A percentile compares a stretch with the other conserved stretches of the same genome.
Conservation (phyloP, 2,329 filamentous ascomycete genomes). For the Penicillium sp. region DNA sequence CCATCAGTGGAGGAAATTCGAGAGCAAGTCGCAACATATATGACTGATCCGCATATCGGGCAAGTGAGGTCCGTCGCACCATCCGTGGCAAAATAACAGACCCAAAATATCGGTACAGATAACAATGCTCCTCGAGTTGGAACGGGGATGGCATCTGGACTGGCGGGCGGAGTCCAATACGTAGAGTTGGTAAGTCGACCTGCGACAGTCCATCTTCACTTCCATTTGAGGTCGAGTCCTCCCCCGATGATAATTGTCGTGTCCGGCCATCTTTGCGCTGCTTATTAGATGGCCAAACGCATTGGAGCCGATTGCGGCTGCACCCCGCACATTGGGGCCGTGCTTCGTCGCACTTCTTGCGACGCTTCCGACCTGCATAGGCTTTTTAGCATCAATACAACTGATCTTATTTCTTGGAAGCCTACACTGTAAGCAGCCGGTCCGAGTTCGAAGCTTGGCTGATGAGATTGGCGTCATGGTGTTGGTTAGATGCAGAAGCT, state of each 20-base stretch:
- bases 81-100: conserved; percentile 8
- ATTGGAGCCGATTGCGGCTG: conserved; percentile 10
- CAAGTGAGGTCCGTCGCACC: conserved; percentile 12
- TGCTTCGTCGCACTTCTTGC: conserved; percentile 21
- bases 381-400: background rate
- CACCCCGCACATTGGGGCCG: conserved; percentile 14
- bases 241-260: background rate
- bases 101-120: conserved; percentile 15
- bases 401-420: background rate
- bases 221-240: background rate
- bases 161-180: background rate
- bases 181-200: background rate
- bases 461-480: background rate
- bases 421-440: conserved; percentile 16
- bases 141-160: conserved; percentile 16
- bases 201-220: background rate
- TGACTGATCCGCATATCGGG: conserved; percentile 8
- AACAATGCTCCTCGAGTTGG: conserved; percentile 8
- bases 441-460: conserved; percentile 13
- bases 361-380: conserved; percentile 6
- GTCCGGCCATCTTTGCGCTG: background rate
- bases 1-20: conserved; percentile 18
- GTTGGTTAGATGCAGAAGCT: background rate
- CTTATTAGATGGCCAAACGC: conserved; percentile 4
- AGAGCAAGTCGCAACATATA: conserved; percentile 16